These are phyloP conservation scores for Chamaenerion angustifolium DNA, from an alignment of 345 rosid species.

Conservation along the genomic window DNA sequence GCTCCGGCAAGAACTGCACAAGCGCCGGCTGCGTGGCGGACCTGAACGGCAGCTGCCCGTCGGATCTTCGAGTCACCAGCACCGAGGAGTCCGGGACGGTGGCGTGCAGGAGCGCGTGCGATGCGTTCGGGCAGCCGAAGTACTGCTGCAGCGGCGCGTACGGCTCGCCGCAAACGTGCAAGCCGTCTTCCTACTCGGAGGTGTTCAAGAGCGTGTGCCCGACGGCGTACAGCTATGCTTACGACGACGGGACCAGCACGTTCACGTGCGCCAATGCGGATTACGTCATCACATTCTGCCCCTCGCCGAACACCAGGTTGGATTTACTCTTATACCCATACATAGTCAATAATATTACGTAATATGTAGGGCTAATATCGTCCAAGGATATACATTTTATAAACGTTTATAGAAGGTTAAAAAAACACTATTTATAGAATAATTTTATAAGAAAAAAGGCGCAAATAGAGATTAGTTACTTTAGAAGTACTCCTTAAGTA, in stretches of 20 bases:
- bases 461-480: too few species aligned
- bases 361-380: too few species aligned
- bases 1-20: constrained; percentile 53
- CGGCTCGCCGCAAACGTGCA: constrained; percentile 76
- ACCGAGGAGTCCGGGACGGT: constrained; percentile 20
- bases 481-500: too few species aligned
- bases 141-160: too few species aligned
- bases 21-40: constrained; percentile 68
- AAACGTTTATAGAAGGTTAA: too few species aligned
- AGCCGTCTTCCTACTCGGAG: constrained; percentile 65
- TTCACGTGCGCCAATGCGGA: too few species aligned
- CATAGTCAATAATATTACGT: neutral
- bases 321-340: constrained; percentile 3
- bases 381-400: too few species aligned
- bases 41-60: constrained; percentile 60
- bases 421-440: too few species aligned
- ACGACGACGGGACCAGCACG: constrained; percentile 79
- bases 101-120: constrained; percentile 93
- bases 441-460: too few species aligned
- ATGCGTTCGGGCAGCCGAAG: constrained; percentile 58
- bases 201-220: constrained; percentile 75
- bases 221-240: constrained; percentile 91
- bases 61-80: constrained; percentile 56
- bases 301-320: constrained; percentile 64
- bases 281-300: constrained; percentile 81